phyloP scores from a whole-genome alignment of 2,329 filamentous ascomycete genomes.

The Orbilia oligospora region DNA sequence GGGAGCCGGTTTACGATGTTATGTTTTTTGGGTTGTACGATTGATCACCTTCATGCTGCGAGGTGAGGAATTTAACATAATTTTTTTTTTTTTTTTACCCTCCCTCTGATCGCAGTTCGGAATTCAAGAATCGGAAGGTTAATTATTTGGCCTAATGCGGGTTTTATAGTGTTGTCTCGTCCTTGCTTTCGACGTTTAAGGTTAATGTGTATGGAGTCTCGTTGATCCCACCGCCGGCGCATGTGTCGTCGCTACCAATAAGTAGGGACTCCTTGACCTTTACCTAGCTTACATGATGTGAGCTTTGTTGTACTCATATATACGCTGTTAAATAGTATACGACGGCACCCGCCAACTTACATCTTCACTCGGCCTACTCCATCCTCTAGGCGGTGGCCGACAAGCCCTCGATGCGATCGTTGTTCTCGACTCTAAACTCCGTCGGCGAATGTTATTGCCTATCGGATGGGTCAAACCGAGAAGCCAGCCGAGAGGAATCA shows the following conservation, averaged over 20 bases:
- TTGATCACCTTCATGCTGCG: conserved; percentile 62
- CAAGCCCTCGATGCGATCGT: conserved; percentile 69
- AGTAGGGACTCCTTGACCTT: conserved; percentile 34
- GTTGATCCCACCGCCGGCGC: conserved; percentile 45
- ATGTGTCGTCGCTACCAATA: conserved; percentile 58
- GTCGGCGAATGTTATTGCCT: conserved; percentile 68
- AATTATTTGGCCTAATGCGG: conserved; percentile 17
- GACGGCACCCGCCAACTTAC: conserved; percentile 65
- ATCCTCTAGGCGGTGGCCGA: conserved; percentile 69
- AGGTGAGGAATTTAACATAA: conserved; percentile 49
- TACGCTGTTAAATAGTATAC: conserved; percentile 57
- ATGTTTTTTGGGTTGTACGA: conserved; percentile 63
- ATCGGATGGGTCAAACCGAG: conserved; percentile 67
- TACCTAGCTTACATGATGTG: no score
- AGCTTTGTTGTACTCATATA: conserved; percentile 11
- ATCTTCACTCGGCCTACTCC: conserved; percentile 67
- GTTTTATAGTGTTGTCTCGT: conserved; percentile 52
- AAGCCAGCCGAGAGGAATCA: conserved; percentile 7
- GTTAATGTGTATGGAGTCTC: conserved; percentile 58
- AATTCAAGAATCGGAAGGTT: conserved; percentile 26
- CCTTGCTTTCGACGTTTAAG: conserved; percentile 53
- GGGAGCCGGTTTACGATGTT: conserved; percentile 63
- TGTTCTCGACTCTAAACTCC: conserved; percentile 66
- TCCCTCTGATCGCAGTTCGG: conserved; percentile 13
- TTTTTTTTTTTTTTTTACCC: background rate